phyloP scores from a whole-genome alignment of 129 eudicot species.

The Smallanthus sonchifolius region DNA sequence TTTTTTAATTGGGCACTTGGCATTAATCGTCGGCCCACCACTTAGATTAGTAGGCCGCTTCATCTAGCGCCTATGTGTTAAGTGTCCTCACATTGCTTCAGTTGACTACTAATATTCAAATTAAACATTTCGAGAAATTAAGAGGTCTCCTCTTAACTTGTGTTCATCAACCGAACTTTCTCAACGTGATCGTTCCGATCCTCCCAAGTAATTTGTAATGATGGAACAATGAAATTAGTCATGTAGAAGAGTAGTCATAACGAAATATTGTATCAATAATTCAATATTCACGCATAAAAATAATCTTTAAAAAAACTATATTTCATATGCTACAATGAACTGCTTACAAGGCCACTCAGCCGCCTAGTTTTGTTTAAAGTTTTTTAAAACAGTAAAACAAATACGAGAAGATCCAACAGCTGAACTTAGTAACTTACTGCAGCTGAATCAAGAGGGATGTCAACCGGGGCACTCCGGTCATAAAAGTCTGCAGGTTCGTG shows the following conservation, averaged over 20 bases:
- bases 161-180: background rate
- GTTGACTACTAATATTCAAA: background rate
- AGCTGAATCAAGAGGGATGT: conserved; percentile 83
- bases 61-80: background rate
- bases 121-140: background rate
- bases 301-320: background rate
- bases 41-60: background rate
- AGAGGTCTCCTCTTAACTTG: background rate
- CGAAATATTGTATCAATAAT: background rate
- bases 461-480: conserved; percentile 80
- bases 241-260: background rate
- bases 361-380: background rate
- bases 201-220: background rate
- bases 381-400: background rate
- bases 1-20: background rate
- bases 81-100: background rate
- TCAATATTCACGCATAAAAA: background rate
- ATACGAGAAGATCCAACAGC: background rate
- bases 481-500: conserved; percentile 99
- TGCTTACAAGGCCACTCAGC: conserved; percentile 10
- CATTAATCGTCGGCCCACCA: background rate
- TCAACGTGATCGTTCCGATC: background rate
- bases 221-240: background rate
- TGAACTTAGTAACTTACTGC: conserved; percentile 59
- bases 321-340: background rate